phyloP scores from a whole-genome alignment of 2,329 filamentous ascomycete genomes.

The Amesomyces nigricolor region DNA sequence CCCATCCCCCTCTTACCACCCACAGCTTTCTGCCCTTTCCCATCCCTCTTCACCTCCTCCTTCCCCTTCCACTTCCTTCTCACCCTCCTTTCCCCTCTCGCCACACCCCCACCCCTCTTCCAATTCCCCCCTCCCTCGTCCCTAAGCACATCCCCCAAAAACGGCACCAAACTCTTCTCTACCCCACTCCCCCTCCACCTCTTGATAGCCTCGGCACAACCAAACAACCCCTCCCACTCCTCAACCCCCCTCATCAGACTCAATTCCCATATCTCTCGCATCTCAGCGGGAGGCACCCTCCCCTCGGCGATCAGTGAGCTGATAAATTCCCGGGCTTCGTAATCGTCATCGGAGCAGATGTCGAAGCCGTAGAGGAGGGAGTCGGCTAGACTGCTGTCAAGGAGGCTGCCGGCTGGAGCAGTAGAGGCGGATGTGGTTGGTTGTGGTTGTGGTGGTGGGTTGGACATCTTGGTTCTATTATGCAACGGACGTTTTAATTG shows the following conservation, averaged over 20 bases:
- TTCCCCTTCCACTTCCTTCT: background rate
- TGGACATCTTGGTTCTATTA: background rate
- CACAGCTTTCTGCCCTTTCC: too few species aligned
- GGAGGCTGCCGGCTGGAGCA: slow-evolving; percentile 20
- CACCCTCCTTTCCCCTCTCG: background rate
- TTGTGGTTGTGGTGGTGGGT: background rate
- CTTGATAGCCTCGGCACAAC: slow-evolving; percentile 29
- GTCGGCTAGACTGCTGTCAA: slow-evolving; percentile 14
- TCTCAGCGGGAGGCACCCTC: slow-evolving; percentile 24
- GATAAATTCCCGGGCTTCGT: slow-evolving; percentile 28
- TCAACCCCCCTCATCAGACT: slow-evolving; percentile 32
- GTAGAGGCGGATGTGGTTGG: slow-evolving; percentile 25
- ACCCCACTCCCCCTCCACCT: slow-evolving; percentile 13
- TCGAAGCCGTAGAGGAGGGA: slow-evolving; percentile 33
- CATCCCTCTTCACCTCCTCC: background rate
- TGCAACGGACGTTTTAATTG: too few species aligned
- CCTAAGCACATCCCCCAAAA: slow-evolving; percentile 9
- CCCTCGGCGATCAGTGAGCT: slow-evolving; percentile 26
- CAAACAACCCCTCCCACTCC: slow-evolving; percentile 32
- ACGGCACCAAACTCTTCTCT: slow-evolving; percentile 16
- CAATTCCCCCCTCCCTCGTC: background rate
- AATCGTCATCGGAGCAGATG: slow-evolving; percentile 25
- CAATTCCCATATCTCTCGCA: slow-evolving; percentile 26
- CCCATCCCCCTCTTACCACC: background rate
- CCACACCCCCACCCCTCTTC: too few species aligned